Conservation (phyloP, 306 rosid genomes). For the Leucaena leucocephala region DNA sequence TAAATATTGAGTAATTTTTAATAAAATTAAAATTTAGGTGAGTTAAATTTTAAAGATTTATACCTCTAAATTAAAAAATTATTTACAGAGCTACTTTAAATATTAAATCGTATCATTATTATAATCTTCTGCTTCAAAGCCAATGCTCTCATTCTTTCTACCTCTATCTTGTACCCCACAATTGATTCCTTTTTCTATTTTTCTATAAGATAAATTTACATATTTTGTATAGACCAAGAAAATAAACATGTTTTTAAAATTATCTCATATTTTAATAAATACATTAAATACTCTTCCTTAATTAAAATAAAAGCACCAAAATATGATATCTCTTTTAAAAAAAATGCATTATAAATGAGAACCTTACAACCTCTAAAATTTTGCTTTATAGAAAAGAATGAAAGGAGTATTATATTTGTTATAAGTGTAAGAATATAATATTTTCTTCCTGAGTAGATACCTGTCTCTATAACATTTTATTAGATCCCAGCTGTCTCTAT, state of each 20-base stretch:
- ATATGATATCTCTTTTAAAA: too few species aligned
- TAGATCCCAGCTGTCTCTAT: neutral
- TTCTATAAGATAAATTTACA: neutral
- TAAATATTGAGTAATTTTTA: neutral
- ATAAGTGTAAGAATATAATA: neutral
- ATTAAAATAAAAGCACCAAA: too few species aligned
- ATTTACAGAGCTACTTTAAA: too few species aligned
- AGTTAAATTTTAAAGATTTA: too few species aligned
- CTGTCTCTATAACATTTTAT: neutral
- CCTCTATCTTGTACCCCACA: too few species aligned
- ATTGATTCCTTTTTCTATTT: too few species aligned
- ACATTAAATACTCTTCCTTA: neutral
- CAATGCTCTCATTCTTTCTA: too few species aligned
- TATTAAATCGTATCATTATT: too few species aligned
- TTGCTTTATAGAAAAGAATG: neutral
- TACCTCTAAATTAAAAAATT: too few species aligned
- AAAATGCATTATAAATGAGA: neutral
- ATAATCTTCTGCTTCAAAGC: too few species aligned
- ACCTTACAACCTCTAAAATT: neutral
- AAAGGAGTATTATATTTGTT: neutral
- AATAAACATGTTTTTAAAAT: neutral
- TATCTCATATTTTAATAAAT: neutral
- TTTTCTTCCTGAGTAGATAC: neutral
- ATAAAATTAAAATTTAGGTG: too few species aligned
- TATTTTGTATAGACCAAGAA: neutral